Evolutionary conservation across 352 stramenopile genomes (phyloP).

Genomic region (Phytophthora pseudosyringae): DNA sequence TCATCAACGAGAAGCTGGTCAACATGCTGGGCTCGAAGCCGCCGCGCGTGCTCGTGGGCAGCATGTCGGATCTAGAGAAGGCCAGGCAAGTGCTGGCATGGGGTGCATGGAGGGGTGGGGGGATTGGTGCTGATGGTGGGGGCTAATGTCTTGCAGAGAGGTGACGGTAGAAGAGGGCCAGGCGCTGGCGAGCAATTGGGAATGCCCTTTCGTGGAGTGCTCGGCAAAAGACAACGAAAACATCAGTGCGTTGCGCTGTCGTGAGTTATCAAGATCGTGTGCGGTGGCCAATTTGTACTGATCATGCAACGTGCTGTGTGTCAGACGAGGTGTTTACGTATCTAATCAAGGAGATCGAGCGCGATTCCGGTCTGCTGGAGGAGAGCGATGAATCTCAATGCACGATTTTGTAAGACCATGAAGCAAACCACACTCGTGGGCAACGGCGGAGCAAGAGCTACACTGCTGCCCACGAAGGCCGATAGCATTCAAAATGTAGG

Average conservation of each 20-base stretch:
- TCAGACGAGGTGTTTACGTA: conserved; percentile 91
- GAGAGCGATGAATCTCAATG: conserved; percentile 78
- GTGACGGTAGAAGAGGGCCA: conserved; percentile 88
- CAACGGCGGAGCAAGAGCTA: conserved; percentile 4
- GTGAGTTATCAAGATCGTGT: neutral
- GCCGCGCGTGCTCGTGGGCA: conserved; percentile 94
- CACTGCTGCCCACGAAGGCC: conserved; percentile 19
- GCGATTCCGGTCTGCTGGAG: conserved; percentile 86
- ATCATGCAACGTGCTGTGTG: conserved; percentile 6
- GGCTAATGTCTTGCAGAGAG: conserved; percentile 53
- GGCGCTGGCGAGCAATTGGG: conserved; percentile 88
- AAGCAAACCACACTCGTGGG: conserved; percentile 15
- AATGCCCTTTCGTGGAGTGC: conserved; percentile 95
- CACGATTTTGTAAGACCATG: conserved; percentile 73
- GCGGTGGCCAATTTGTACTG: conserved; percentile 3
- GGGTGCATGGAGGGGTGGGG: neutral
- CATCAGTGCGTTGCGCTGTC: conserved; percentile 74
- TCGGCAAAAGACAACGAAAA: conserved; percentile 93
- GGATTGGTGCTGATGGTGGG: conserved; percentile 5
- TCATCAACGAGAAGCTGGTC: conserved; percentile 95
- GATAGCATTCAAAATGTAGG: neutral
- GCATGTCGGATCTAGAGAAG: conserved; percentile 95
- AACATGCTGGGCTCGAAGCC: conserved; percentile 94
- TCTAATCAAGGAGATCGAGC: conserved; percentile 92
- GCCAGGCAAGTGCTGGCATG: conserved; percentile 64